A percentile compares a stretch with the other conserved stretches of the same genome.
Conservation (phyloP, 805 yeast genomes). For the Candida bentonensis region DNA sequence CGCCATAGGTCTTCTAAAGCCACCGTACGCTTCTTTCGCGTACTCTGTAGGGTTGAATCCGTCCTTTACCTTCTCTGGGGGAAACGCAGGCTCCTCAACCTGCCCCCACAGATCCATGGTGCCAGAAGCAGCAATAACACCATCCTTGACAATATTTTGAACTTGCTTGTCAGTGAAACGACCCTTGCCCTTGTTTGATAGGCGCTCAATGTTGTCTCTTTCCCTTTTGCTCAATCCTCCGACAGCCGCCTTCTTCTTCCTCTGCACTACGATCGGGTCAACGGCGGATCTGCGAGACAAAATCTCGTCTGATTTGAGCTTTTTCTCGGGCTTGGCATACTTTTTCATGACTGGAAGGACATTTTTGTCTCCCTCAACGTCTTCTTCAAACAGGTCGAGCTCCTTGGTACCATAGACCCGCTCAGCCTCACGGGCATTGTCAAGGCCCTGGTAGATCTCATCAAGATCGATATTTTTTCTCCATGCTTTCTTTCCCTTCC, state of each 20-base stretch:
- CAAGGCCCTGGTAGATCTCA: conserved; percentile 62
- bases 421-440: conserved; percentile 49
- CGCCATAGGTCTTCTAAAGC: conserved; percentile 12
- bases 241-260: conserved; percentile 18
- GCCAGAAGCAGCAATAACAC: conserved; percentile 35
- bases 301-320: conserved; percentile 54
- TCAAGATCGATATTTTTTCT: conserved; percentile 80
- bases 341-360: conserved; percentile 27
- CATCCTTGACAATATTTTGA: conserved; percentile 48
- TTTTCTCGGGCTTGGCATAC: conserved; percentile 26
- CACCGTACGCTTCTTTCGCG: conserved; percentile 14
- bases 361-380: conserved; percentile 47
- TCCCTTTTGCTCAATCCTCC: conserved; percentile 44
- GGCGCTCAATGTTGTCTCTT: conserved; percentile 60
- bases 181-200: conserved; percentile 5
- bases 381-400: conserved; percentile 45
- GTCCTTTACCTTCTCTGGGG: conserved; percentile 1
- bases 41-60: neutral
- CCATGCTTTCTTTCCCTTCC: conserved; percentile 91
- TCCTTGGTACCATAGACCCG: conserved; percentile 26
- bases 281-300: conserved; percentile 66
- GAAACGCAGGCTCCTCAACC: conserved; percentile 16
- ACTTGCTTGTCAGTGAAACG: conserved; percentile 8
- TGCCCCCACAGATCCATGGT: conserved; percentile 65
- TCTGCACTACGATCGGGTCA: conserved; percentile 38